Evolutionary conservation across 345 rosid genomes (phyloP).

Genomic region (Aurinia saxatilis): DNA sequence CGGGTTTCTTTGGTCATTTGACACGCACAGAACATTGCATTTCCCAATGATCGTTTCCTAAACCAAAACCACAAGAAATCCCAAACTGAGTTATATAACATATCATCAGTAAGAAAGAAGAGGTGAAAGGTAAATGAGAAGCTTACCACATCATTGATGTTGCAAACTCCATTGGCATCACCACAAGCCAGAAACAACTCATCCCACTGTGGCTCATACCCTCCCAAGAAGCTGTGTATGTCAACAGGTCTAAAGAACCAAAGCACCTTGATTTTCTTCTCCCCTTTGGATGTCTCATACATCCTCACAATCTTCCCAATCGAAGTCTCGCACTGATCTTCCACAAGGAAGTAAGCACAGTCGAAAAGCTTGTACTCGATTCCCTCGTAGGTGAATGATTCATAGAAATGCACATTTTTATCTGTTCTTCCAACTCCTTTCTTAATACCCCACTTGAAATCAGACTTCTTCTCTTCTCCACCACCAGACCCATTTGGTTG

Average conservation of each 20-base stretch:
- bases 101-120: not conserved
- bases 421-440: constrained; percentile 18
- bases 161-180: constrained; percentile 35
- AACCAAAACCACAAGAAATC: constrained; percentile 2
- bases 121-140: not conserved
- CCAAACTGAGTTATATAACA: not conserved
- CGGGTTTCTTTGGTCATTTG: constrained; percentile 40
- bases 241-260: constrained; percentile 60
- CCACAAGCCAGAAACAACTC: constrained; percentile 66
- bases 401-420: constrained; percentile 23
- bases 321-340: constrained; percentile 26
- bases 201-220: constrained; percentile 39
- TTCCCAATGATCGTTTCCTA: constrained; percentile 41
- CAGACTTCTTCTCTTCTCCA: not conserved
- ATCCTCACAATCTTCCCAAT: constrained; percentile 49
- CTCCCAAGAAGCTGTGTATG: constrained; percentile 32
- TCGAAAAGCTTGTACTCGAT: constrained; percentile 41
- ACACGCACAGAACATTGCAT: constrained; percentile 47
- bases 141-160: constrained; percentile 37
- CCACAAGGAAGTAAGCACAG: constrained; percentile 25
- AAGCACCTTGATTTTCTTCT: constrained; percentile 38
- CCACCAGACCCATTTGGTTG: not conserved
- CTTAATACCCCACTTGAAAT: constrained; percentile 39
- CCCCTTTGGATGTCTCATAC: constrained; percentile 34
- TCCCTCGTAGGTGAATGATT: constrained; percentile 36